Percentiles rank a stretch among this genome's conserved stretches.
Conservation (phyloP, 768 basidiomycete species). For the Lentinula detonsa region DNA sequence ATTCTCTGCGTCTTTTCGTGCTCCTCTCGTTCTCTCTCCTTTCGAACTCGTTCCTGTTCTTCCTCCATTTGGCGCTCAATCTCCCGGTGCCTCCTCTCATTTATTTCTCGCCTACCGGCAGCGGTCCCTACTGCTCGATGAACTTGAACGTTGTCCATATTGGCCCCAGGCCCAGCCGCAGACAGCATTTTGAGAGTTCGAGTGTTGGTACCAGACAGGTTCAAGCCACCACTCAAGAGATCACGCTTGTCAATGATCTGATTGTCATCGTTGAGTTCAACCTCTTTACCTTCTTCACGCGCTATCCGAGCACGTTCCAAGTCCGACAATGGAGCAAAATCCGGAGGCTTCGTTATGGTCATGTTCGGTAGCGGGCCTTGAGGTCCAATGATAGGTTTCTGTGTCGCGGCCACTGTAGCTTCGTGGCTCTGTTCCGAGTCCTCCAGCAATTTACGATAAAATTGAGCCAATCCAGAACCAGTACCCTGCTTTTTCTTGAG, state of each 20-base stretch:
- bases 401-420: conserved; percentile 77
- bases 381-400: conserved; percentile 56
- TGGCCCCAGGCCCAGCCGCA: conserved; percentile 15
- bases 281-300: conserved; percentile 67
- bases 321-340: conserved; percentile 62
- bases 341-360: conserved; percentile 69
- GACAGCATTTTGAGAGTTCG: conserved; percentile 52
- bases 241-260: conserved; percentile 96
- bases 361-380: conserved; percentile 59
- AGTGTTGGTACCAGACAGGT: conserved; percentile 80
- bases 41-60: conserved; percentile 54
- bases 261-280: conserved; percentile 96
- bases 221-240: conserved; percentile 85
- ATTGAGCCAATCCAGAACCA: conserved; percentile 75
- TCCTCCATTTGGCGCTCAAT: conserved; percentile 75
- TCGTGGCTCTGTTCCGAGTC: conserved; percentile 80
- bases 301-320: conserved; percentile 67
- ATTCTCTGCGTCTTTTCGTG: conserved; percentile 60
- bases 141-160: conserved; percentile 29
- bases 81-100: conserved; percentile 75
- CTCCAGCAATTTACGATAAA: conserved; percentile 74
- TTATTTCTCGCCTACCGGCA: conserved; percentile 75
- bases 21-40: conserved; percentile 53
- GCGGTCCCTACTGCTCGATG: conserved; percentile 84
- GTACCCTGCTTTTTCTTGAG: conserved; percentile 55